Evolutionary conservation across 78 protist species (phyloP).

Genomic region (Monosiga brevicollis): DNA sequence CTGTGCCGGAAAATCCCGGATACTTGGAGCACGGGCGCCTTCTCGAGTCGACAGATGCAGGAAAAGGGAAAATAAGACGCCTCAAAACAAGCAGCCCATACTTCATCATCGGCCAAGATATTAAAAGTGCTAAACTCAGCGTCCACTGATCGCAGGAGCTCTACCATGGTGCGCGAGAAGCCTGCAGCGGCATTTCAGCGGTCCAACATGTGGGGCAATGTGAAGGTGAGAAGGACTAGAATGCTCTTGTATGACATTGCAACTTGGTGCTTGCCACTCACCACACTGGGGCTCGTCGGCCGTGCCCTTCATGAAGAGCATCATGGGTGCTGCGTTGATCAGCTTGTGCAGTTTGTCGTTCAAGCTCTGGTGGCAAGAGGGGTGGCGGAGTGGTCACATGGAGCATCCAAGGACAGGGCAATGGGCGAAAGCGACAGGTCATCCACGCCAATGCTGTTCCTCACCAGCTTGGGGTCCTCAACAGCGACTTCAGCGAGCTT

Average conservation of each 20-base stretch:
- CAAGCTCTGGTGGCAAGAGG: conserved; percentile 32
- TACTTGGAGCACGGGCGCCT: no score
- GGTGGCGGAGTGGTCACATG: neutral
- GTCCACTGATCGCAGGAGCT: conserved; percentile 35
- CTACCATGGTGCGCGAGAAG: conserved; percentile 58
- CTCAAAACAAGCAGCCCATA: neutral
- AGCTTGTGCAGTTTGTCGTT: conserved; percentile 36
- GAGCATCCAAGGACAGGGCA: no score
- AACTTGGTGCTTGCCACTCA: neutral
- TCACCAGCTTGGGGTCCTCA: neutral
- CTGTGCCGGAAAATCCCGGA: no score
- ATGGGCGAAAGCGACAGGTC: no score
- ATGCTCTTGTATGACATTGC: neutral
- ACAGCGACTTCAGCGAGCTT: neutral
- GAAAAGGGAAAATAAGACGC: neutral
- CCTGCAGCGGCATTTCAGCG: no score
- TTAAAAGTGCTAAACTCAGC: conserved; percentile 52
- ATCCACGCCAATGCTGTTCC: no score
- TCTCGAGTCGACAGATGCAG: neutral
- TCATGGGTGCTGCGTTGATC: conserved; percentile 32
- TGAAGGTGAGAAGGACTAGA: neutral
- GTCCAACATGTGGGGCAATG: neutral
- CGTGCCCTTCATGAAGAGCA: conserved; percentile 82
- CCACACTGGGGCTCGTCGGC: conserved; percentile 77
- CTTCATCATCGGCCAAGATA: conserved; percentile 60